A percentile compares a stretch with the other conserved stretches of the same genome.
These are phyloP conservation scores for Magnaporthiopsis rhizophila DNA, from an alignment of 2,329 filamentous ascomycete species.

Conservation along the genomic window DNA sequence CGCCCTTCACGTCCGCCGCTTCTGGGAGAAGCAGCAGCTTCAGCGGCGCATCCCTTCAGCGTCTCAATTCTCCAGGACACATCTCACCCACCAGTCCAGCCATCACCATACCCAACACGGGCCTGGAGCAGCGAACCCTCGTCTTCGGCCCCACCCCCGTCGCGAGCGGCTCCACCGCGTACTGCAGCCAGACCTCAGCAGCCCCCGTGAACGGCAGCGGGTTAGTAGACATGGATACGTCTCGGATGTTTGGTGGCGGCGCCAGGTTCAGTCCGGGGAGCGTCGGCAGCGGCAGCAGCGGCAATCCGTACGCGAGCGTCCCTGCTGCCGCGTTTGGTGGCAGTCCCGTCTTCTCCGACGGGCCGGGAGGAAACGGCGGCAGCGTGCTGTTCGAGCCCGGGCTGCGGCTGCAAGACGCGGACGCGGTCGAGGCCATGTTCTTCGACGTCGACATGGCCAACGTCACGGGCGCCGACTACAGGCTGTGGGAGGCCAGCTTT, in stretches of 20 bases:
- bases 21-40: neutral
- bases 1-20: neutral
- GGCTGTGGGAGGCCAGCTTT: constrained; percentile 30
- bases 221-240: neutral
- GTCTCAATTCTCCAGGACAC: neutral
- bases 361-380: neutral
- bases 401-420: constrained; percentile 13
- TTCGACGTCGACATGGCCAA: constrained; percentile 19
- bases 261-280: neutral
- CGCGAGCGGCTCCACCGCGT: neutral
- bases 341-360: too few relatives aligned
- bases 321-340: too few relatives aligned
- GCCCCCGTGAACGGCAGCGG: neutral
- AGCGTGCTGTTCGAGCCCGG: neutral
- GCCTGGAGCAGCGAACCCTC: neutral
- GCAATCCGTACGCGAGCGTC: neutral
- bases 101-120: neutral
- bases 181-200: neutral
- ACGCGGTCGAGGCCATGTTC: constrained; percentile 14
- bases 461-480: constrained; percentile 22
- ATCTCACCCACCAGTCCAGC: neutral
- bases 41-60: neutral
- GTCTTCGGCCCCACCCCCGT: constrained; percentile 1
- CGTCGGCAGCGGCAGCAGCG: neutral
- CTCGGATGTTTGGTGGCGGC: neutral